A percentile compares a stretch with the other conserved stretches of the same genome.
Conservation (phyloP, 1,284 basidiomycete species). For the Cutaneotrichosporon curvatum region DNA sequence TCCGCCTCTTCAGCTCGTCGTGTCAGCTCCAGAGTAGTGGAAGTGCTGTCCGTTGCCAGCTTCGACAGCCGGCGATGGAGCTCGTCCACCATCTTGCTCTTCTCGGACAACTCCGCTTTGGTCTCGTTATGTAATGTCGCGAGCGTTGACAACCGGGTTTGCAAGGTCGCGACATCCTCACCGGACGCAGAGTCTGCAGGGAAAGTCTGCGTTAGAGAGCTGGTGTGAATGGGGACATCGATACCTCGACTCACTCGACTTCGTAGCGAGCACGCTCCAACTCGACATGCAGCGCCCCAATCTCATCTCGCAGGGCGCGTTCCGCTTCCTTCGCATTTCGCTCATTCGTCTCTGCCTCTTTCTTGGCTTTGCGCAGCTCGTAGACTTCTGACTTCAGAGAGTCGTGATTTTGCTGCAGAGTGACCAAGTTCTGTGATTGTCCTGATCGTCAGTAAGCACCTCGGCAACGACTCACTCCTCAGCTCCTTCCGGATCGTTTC, state of each 20-base stretch:
- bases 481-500: slow-evolving; percentile 32
- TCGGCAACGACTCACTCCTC: slow-evolving; percentile 26
- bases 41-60: slow-evolving; percentile 23
- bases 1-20: slow-evolving; percentile 27
- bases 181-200: slow-evolving; percentile 15
- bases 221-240: slow-evolving; percentile 7
- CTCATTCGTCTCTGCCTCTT: slow-evolving; percentile 33
- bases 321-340: slow-evolving; percentile 27
- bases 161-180: slow-evolving; percentile 24
- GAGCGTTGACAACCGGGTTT: slow-evolving; percentile 32
- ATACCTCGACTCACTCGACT: slow-evolving; percentile 35
- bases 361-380: slow-evolving; percentile 36
- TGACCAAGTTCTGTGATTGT: slow-evolving; percentile 31
- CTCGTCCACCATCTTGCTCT: slow-evolving; percentile 25
- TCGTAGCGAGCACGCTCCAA: slow-evolving; percentile 39
- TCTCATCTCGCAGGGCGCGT: slow-evolving; percentile 30
- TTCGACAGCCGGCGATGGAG: slow-evolving; percentile 27
- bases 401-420: slow-evolving; percentile 29
- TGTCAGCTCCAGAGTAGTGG: slow-evolving; percentile 22
- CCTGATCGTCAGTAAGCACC: slow-evolving; percentile 17
- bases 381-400: slow-evolving; percentile 31
- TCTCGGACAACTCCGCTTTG: slow-evolving; percentile 24
- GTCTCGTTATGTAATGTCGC: slow-evolving; percentile 30
- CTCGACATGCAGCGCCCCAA: slow-evolving; percentile 31
- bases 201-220: slow-evolving; percentile 38